Evolutionary conservation across 2,329 filamentous ascomycete species (phyloP), one percentile per base, ranked within the genome.

Genomic region (Botrytis sinoallii): DNA sequence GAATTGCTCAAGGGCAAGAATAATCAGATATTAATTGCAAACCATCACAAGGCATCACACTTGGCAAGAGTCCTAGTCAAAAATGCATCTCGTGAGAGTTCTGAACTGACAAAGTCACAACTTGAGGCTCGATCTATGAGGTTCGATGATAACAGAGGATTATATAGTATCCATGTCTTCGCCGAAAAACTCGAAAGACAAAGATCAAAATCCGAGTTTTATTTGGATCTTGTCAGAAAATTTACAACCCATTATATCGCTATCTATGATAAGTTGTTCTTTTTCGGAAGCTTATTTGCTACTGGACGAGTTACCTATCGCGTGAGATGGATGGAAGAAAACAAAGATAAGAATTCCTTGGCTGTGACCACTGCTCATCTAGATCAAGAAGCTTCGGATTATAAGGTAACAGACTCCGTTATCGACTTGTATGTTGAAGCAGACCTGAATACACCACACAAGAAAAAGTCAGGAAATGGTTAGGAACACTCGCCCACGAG

Each of bases 11-110:
- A n/a, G 25, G 12, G 12, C 20, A n/a, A 14, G 48, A 22, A 22
- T 52, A n/a, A 10, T 52, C 0, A 22, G 22, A 52, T n/a, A 25
- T 52, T 52, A 5, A n/a, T 9, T n/a, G 9, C 9, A 4, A 14
- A 14, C 48, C 22, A 3, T n/a, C 48, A 52, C 48, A n/a, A 52
- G 4, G 0, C 0, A 6, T 52, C 25, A 14, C 6, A 52, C 48
- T 52, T 52, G 48, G 25, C 22, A 52, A 3, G 0, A 25, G 10
- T 52, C 14, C 48, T 52, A 52, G 25, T n/a, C 48, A 3, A 14
- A 52, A n/a, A 52, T 20, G 48, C 48, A 14, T 14, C 25, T 0
- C 22, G 2, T 52, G 1, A 2, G n/a, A 0, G 4, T 0, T 8
- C 25, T n/a, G 4, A n/a, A 14, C 0, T 52, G 25, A n/a, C 48